Base-by-base conservation (phyloP, 2,329 filamentous ascomycete genomes). In the Chaetothyriales sp. region DNA sequence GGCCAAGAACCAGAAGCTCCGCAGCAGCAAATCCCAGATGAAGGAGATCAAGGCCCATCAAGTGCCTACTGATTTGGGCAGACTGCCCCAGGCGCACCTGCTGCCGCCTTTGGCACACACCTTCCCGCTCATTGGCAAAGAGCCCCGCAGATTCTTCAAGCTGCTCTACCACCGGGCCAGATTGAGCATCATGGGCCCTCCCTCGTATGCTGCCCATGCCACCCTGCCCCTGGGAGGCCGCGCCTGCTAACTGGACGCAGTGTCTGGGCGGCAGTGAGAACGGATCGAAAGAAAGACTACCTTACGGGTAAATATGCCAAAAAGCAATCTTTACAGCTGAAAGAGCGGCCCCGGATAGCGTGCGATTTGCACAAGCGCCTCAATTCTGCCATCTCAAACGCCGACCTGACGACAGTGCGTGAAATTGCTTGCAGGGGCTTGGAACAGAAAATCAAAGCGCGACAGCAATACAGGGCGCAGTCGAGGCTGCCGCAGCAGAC, bases 371-470 rank as follows among this genome's bases (percentile, higher is more conserved):
- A 77, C 53, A 54, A 64, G 46, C 55, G 62, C 22, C 72, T 77
- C 69, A 76, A 75, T 60, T 66, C 59, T 20, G 65, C 69, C 19
- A 73, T 76, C 55, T 72, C 73, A 20, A 58, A 56, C 19, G 66
- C 63, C 51, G 69, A 73, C 45, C 58, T 69, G 9, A 43, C 54
- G 10, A 61, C 62, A 18, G 49, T 73, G 10, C 60, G 63, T 51
- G 60, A 61, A 40, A 64, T 69, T 50, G 69, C 67, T 60, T 70
- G 67, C 53, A 63, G 63, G 19, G 66, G 67, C 10, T 64, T 73
- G 45, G 59, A 61, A 46, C 63, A 62, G 29, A 61, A 63, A 49
- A 65, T 71, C 43, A 56, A 55, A 46, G 43, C 33, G 18, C 19
- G 28, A 46, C 18, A n/a, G 44, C 47, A 4, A 47, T 55, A 48